Base-by-base conservation (phyloP, 2,329 filamentous ascomycete species). In the Paraconiothyrium sp. region DNA sequence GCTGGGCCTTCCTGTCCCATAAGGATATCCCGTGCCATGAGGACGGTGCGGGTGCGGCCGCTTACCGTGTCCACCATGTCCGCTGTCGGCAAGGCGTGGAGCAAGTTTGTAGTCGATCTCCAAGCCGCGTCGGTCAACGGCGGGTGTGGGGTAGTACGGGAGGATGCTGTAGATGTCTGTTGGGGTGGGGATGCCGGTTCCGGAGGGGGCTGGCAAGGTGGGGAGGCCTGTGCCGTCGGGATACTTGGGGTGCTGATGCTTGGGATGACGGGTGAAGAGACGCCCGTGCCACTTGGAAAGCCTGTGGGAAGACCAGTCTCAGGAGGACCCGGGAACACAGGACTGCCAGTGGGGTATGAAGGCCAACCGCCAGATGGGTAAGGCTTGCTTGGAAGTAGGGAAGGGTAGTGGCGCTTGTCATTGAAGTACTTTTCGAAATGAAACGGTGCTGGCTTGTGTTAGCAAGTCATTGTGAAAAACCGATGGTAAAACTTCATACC, bases 71-170 rank as follows among this genome's bases (percentile, higher is more conserved):
- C 13, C 24, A 8, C 24, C 24, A n/a, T 14, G 2, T 1, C 46
- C 24, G 13, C 46, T 22, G 7, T 43, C 37, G 20, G 13, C 46
- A 11, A 54, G 8, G 16, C 61, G 46, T 10, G 57, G 52, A 7
- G 61, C 61, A 35, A 63, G 57, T 41, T 59, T 46, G 57, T 63
- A 63, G 57, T 57, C 46, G 43, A 63, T 63, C 35, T 57, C 30
- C 11, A 63, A 24, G n/a, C 24, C 34, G 27, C 61, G 57, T 22
- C 43, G 30, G 13, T 59, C 49, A n/a, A 44, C 4, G 14, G 10
- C 22, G 1, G 30, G 16, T 14, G 30, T 46, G 16, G 24, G 24
- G 46, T 41, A 41, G 39, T 41, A 41, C 16, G 44, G 46, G n/a
- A 41, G 24, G 32, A 49, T 50, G 32, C 30, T 41, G 41, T 43